phyloP scores from a whole-genome alignment of 257 asterid genomes.

The Sherardia arvensis region DNA sequence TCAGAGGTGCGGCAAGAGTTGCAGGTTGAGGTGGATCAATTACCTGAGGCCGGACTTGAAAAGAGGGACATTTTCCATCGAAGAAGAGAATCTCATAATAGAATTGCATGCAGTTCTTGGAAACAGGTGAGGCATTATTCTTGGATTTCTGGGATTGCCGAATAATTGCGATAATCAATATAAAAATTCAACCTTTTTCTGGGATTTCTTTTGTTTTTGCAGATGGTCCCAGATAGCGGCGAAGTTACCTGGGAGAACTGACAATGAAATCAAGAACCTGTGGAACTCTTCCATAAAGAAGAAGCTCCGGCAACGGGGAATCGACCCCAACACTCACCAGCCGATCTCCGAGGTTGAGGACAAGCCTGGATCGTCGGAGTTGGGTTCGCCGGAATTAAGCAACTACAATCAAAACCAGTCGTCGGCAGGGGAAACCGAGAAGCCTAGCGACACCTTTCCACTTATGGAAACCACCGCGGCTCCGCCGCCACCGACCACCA shows the following conservation, averaged over 20 bases:
- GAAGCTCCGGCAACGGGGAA: constrained; percentile 72
- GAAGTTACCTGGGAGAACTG: constrained; percentile 82
- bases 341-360: constrained; percentile 47
- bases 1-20: constrained; percentile 93
- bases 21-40: constrained; percentile 86
- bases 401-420: not conserved
- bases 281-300: constrained; percentile 95
- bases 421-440: not conserved
- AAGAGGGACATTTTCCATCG: constrained; percentile 81
- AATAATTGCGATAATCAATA: not conserved
- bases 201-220: not conserved
- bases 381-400: not conserved
- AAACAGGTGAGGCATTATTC: constrained; percentile 38
- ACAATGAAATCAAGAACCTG: constrained; percentile 79
- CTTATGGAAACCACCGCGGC: constrained; percentile 16
- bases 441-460: constrained; percentile 21
- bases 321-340: constrained; percentile 81
- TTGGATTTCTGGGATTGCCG: too few relatives aligned
- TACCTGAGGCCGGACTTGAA: constrained; percentile 87
- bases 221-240: constrained; percentile 97
- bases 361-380: not conserved
- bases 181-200: too few relatives aligned
- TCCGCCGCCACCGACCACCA: constrained; percentile 2
- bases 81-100: constrained; percentile 70
- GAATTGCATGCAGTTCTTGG: constrained; percentile 92